phyloP scores from a whole-genome alignment of 192 early-diverging fungal genomes.

The Podila epicladia region DNA sequence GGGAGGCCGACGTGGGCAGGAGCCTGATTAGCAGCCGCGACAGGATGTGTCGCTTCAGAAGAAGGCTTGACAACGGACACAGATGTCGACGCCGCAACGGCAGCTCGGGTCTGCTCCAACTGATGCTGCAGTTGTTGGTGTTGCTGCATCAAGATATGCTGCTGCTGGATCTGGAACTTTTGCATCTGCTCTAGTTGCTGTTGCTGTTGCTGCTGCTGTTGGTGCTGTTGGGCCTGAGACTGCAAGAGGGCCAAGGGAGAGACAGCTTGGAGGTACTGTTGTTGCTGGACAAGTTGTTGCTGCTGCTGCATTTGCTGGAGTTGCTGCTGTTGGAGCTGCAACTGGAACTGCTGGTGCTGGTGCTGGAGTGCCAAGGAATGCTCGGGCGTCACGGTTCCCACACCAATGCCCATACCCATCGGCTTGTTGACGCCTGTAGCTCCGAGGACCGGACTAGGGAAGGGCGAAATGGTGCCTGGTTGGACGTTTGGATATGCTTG shows the following conservation, averaged over 20 bases:
- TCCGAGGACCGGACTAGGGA: slow-evolving; percentile 20
- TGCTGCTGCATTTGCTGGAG: slow-evolving; percentile 26
- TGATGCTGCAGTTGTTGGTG: slow-evolving; percentile 36
- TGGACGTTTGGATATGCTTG: not conserved
- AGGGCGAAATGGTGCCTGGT: slow-evolving; percentile 7
- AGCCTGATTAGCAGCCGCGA: not conserved
- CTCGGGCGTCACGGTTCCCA: too few species aligned
- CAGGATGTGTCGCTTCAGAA: not conserved
- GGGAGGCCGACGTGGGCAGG: slow-evolving; percentile 16
- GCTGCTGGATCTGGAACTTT: slow-evolving; percentile 24
- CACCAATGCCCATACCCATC: not conserved
- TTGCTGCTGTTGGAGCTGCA: slow-evolving; percentile 35
- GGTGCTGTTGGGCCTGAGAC: slow-evolving; percentile 8
- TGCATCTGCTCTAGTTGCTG: slow-evolving; percentile 27
- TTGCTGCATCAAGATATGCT: slow-evolving; percentile 29
- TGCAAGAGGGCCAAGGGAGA: slow-evolving; percentile 19
- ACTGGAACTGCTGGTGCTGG: slow-evolving; percentile 31
- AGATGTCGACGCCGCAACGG: not conserved
- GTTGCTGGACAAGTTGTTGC: slow-evolving; percentile 10
- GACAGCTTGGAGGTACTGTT: not conserved
- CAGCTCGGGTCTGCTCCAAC: slow-evolving; percentile 32
- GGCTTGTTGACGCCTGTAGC: not conserved
- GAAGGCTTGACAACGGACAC: not conserved
- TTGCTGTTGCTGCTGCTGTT: slow-evolving; percentile 9
- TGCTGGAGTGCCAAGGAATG: slow-evolving; percentile 9